Conservation (phyloP, 805 yeast genomes). For the Candida xyloterini region DNA sequence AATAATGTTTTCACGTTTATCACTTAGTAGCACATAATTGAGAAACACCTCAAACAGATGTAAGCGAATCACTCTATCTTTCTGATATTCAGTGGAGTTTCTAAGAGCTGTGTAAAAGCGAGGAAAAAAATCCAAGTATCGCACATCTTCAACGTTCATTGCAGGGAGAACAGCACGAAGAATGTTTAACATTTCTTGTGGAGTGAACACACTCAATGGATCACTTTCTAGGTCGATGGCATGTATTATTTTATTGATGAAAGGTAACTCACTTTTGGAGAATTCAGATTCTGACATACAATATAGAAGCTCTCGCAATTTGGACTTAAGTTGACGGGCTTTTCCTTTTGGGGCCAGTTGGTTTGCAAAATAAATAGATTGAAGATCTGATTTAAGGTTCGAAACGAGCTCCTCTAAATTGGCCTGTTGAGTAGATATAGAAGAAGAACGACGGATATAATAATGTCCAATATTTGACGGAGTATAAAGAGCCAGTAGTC, state of each 20-base stretch:
- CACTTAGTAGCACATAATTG: conserved; percentile 31
- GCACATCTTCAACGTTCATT: conserved; percentile 30
- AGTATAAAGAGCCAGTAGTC: background rate
- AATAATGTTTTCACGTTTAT: conserved; percentile 24
- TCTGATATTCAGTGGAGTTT: conserved; percentile 22
- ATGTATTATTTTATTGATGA: conserved; percentile 30
- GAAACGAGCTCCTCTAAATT: conserved; percentile 15
- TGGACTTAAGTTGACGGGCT: conserved; percentile 23
- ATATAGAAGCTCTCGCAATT: conserved; percentile 20
- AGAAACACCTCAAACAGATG: conserved; percentile 34
- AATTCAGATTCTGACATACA: conserved; percentile 24
- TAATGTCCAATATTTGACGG: background rate
- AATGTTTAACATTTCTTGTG: conserved; percentile 23
- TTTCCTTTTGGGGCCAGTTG: conserved; percentile 28
- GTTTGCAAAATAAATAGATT: conserved; percentile 22
- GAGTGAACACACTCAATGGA: conserved; percentile 25
- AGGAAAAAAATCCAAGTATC: conserved; percentile 32
- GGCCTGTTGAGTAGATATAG: conserved; percentile 12
- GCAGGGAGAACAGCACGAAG: conserved; percentile 27
- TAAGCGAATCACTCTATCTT: conserved; percentile 23
- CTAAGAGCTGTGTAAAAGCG: conserved; percentile 31
- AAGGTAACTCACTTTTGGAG: conserved; percentile 25
- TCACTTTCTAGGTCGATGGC: conserved; percentile 27
- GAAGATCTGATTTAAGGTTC: conserved; percentile 20
- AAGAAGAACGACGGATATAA: conserved; percentile 1